Base-by-base conservation (phyloP, 495 filamentous ascomycete species). In the Parmelia sp. region DNA sequence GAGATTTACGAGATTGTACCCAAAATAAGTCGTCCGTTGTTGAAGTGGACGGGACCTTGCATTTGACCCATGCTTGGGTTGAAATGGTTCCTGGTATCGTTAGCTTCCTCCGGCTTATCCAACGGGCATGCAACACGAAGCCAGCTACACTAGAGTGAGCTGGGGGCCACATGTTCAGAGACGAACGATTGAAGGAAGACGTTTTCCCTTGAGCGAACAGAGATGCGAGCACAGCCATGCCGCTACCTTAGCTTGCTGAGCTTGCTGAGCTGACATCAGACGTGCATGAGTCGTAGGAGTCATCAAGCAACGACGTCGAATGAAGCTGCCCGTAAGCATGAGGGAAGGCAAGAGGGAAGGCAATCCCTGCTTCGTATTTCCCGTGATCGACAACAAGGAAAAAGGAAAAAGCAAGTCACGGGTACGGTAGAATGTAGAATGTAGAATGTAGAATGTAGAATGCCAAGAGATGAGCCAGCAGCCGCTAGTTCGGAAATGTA, bases 251-350 rank as follows among this genome's bases (percentile, higher is more conserved):
- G 5, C 35, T 5, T 10, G 35, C 35, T 5, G 3, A 51, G 2
- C 25, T 14, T 17, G 27, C 27, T 25, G 25, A 29, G 47, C 47
- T 51, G 47, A 51, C 12, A 23, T 51, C 23, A 2, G 47, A 51
- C 25, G n/a, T 51, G 47, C 47, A 51, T 27, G 8, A 49, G 45
- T 25, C 12, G 39, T 40, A 40, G 36, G 36, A 37, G 36, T 40
- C n/a, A 23, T 29, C 12, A n/a, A 29, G 47, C 25, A 51, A 51
- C 23, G 23, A 51, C 23, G 47, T 51, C 47, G 25, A 51, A 51
- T 51, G 47, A 51, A 47, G 42, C 42, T n/a, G 45, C 45, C 8
- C 15, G 45, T 27, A 51, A 51, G 47, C 47, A 25, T 51, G 47
- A 25, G 45, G 47, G 47, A 51, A 23, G 8, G 44, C 2, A 4